These are phyloP conservation scores for Rutstroemia sp. DNA, from an alignment of 2,329 filamentous ascomycete species.

Conservation along the genomic window DNA sequence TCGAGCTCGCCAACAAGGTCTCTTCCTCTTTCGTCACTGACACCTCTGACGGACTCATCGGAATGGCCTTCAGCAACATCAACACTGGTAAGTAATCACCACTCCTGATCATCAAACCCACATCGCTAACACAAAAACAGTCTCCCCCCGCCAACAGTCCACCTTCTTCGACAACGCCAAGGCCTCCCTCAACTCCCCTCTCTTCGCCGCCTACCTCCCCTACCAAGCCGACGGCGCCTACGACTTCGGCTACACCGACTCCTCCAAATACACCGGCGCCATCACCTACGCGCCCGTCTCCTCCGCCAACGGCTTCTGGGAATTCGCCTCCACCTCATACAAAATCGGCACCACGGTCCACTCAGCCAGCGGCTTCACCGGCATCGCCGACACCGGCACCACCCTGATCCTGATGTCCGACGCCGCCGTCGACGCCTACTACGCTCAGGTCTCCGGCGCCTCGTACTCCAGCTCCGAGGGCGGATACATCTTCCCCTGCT, in stretches of 20 bases:
- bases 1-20: slow-evolving; percentile 28
- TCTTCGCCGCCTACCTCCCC: slow-evolving; percentile 50
- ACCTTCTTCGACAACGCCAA: slow-evolving; percentile 30
- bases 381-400: slow-evolving; percentile 36
- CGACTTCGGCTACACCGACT: slow-evolving; percentile 49
- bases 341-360: slow-evolving; percentile 33
- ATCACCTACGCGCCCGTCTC: slow-evolving; percentile 44
- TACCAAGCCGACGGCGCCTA: slow-evolving; percentile 40
- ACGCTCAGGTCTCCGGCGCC: slow-evolving; percentile 29
- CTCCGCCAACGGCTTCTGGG: slow-evolving; percentile 45
- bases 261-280: slow-evolving; percentile 42
- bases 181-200: slow-evolving; percentile 28
- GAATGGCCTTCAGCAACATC: slow-evolving; percentile 39
- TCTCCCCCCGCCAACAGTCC: slow-evolving; percentile 19
- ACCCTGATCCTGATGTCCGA: slow-evolving; percentile 33
- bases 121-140: slow-evolving; percentile 4
- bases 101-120: not conserved
- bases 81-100: slow-evolving; percentile 21
- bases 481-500: slow-evolving; percentile 33
- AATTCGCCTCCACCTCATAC: slow-evolving; percentile 13
- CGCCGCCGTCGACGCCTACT: slow-evolving; percentile 31
- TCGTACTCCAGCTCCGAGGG: slow-evolving; percentile 23
- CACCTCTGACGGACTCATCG: slow-evolving; percentile 50
- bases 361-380: slow-evolving; percentile 30
- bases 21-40: slow-evolving; percentile 28